Evolutionary conservation across 345 rosid species (phyloP).

Genomic region (Acer yangbiense): DNA sequence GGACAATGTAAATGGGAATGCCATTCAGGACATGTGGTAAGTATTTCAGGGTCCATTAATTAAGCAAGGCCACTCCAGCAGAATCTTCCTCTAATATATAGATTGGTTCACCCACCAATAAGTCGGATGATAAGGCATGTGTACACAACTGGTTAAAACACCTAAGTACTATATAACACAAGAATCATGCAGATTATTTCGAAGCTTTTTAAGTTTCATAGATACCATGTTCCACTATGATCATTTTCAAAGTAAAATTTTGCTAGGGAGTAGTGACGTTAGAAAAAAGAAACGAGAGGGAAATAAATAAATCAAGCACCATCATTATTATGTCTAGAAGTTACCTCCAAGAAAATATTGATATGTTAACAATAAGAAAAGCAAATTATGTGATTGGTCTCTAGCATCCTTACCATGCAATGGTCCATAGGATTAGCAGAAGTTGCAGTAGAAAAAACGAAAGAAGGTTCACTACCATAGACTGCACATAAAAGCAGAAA

Average conservation of each 20-base stretch:
- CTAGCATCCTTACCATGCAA: conserved; percentile 71
- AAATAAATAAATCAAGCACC: conserved; percentile 5
- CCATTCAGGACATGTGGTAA: neutral
- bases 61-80: neutral
- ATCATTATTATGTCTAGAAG: neutral
- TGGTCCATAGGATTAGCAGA: conserved; percentile 93
- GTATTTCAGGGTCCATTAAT: neutral
- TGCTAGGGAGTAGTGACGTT: neutral
- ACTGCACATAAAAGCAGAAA: conserved; percentile 47
- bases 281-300: neutral
- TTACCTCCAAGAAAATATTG: neutral
- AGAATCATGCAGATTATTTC: neutral
- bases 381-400: conserved; percentile 24
- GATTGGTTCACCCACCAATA: neutral
- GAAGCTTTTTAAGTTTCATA: neutral
- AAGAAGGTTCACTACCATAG: conserved; percentile 77
- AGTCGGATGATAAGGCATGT: neutral
- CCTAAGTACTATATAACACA: neutral
- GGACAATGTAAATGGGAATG: neutral
- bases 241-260: neutral
- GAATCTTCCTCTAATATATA: neutral
- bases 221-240: neutral
- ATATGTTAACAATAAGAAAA: conserved; percentile 3
- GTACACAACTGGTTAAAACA: neutral
- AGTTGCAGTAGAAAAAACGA: conserved; percentile 91